Evolutionary conservation across 106 monocot genomes (phyloP), one percentile per base, ranked within the genome.

Genomic region (Apostasia ramifera): DNA sequence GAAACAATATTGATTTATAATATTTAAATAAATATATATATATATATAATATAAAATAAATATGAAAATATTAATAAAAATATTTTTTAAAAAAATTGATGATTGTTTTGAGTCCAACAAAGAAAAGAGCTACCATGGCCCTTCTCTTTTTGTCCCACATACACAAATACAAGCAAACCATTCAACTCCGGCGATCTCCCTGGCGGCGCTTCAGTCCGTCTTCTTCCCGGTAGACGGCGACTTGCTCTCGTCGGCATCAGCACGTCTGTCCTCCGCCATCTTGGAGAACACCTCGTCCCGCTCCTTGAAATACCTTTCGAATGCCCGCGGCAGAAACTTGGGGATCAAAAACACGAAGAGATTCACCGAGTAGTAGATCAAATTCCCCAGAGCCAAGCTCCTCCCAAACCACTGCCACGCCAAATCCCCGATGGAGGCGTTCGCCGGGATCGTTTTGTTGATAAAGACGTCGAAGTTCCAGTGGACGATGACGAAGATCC

Each of bases 371-470:
- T 92, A 92, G 74, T 97, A 97, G 7, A 67, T 55, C n/a, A 97
- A 47, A 71, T 97, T 97, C 0, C 79, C 84, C 14, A 71, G 10
- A 0, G 95, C 86, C 55, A 97, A 52, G 2, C 63, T 67, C 74
- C 74, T 86, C 40, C 95, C 95, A 43, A 97, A 97, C 95, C 89
- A 97, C 39, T 81, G 0, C 95, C 92, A 97, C 10, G 82, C 81
- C 0, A 47, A 63, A 51, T 92, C 92, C 92, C 81, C 76, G 41
- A 79, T 1, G 12, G 46, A 6, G 1, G 88, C 85, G n/a, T 57
- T 72, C 0, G 73, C 77, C 14, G 87, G 74, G 6, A 88, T 47
- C 3, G 73, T 71, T 73, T 81, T 85, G 70, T 88, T 79, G 42
- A 79, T 3, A 81, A 84, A 92, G 47, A 87, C 88, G 38, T 86